Evolutionary conservation across 257 asterid genomes (phyloP).

Genomic region (Nicotiana otophora): DNA sequence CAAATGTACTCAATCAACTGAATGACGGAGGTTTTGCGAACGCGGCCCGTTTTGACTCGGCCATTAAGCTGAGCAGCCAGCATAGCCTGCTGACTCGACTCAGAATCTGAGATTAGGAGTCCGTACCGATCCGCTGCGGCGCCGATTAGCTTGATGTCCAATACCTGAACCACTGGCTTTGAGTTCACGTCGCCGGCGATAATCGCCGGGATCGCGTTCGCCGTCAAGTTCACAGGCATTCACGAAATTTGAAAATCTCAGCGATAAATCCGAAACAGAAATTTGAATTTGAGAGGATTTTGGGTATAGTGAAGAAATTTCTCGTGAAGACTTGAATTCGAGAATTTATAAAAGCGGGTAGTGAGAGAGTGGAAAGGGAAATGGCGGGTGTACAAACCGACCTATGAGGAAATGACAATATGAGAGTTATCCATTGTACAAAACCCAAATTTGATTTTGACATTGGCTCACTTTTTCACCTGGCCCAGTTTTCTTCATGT

Average conservation of each 20-base stretch:
- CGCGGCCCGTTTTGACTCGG: slow-evolving; percentile 48
- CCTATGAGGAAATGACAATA: not conserved
- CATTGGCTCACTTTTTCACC: no score
- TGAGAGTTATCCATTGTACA: no score
- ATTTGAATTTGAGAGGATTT: not conserved
- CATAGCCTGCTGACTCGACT: slow-evolving; percentile 73
- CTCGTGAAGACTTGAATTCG: not conserved
- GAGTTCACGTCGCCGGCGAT: slow-evolving; percentile 71
- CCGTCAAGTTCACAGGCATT: slow-evolving; percentile 71
- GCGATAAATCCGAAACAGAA: not conserved
- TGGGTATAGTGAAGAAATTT: not conserved
- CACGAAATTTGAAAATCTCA: not conserved
- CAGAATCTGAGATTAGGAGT: slow-evolving; percentile 72
- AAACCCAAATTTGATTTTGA: no score
- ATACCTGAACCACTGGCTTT: slow-evolving; percentile 89
- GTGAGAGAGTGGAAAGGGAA: not conserved
- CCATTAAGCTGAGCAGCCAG: slow-evolving; percentile 91
- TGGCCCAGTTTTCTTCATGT: not conserved
- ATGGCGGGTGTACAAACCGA: not conserved
- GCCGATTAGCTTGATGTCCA: slow-evolving; percentile 73
- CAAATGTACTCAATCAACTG: slow-evolving; percentile 83
- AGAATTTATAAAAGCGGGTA: not conserved
- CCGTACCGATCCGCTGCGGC: slow-evolving; percentile 75
- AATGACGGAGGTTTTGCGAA: slow-evolving; percentile 79
- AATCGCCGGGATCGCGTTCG: slow-evolving; percentile 72